Base-by-base conservation (phyloP, 805 yeast genomes). In the Schizosaccharomyces octosporus region DNA sequence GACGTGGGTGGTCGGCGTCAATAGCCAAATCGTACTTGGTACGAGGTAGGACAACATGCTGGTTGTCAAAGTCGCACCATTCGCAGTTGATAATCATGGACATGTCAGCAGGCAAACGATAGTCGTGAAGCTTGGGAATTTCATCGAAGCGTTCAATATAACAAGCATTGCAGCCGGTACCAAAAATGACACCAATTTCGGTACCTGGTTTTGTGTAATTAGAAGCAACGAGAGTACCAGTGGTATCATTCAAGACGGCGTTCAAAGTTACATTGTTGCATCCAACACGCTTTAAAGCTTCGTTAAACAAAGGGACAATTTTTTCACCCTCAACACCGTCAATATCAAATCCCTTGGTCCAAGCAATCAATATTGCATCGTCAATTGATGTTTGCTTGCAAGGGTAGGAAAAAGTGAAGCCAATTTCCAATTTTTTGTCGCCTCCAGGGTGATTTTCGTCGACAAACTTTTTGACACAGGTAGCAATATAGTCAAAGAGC, bases 321-420 rank as follows among this genome's bases (percentile, higher is more conserved):
- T 90, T 94, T 63, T 85, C 80, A 65, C 96, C 96, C 75, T 90
- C 97, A 62, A 90, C 96, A 63, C 84, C 87, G 63, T 80, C 84
- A 67, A 90, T 87, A 72, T 90, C 95, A 74, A 86, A 90, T 66
- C 97, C 98, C 76, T 90, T 90, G 65, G 97, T 90, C 97, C 97
- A 90, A 15, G 90, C 80, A 77, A 87, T 95, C 70, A 90, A 79
- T 62, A 84, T 70, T 72, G 97, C 98, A 66, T 79, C 77, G 76
- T 87, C 84, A 72, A 90, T 87, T 64, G 85, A 84, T 66, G 75
- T 72, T 74, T 90, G 98, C 29, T 62, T 61, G 67, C 71, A 67
- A 24, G 97, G 97, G 76, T 83, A 90, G 15, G 94, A 84, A 76
- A 90, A 90, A 48, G 97, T 90, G 80, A 90, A 90, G 59, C 98